Evolutionary conservation across 192 early-diverging fungal genomes (phyloP).

Genomic region (Coemansia aciculifera): DNA sequence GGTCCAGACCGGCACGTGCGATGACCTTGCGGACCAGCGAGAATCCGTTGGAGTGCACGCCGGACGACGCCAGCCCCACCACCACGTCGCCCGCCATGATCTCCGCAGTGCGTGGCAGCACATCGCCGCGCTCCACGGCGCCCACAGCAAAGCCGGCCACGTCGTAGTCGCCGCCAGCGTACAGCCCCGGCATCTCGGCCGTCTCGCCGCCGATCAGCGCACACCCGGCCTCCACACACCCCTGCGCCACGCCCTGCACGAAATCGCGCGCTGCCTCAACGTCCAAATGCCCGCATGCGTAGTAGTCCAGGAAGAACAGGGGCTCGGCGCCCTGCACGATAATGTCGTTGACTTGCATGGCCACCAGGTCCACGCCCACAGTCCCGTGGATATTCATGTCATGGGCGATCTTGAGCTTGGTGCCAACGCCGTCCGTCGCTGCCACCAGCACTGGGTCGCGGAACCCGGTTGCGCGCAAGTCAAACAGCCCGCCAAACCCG

Average conservation of each 20-base stretch:
- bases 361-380: conserved; percentile 96
- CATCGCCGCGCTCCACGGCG: conserved; percentile 86
- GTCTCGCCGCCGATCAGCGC: conserved; percentile 99
- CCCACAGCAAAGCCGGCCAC: conserved; percentile 97
- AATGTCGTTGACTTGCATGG: conserved; percentile 99
- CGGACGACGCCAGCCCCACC: conserved; percentile 91
- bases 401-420: conserved; percentile 97
- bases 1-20: conserved; percentile 68
- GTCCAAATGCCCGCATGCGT: conserved; percentile 91
- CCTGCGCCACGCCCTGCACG: conserved; percentile 91
- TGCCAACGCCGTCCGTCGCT: conserved; percentile 99
- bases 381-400: conserved; percentile 83
- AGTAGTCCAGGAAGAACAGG: conserved; percentile 98
- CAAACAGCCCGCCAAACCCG: conserved; percentile 98
- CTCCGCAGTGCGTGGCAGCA: conserved; percentile 79
- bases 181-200: conserved; percentile 99
- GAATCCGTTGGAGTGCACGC: conserved; percentile 99
- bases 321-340: conserved; percentile 99
- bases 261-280: conserved; percentile 89
- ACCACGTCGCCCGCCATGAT: conserved; percentile 83
- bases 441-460: conserved; percentile 91
- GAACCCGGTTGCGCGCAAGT: conserved; percentile 92
- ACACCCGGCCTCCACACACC: conserved; percentile 85
- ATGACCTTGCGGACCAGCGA: conserved; percentile 94
- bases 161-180: conserved; percentile 83